These are phyloP conservation scores for Gossypium rotundifolium DNA, from an alignment of 345 rosid species.

Conservation along the genomic window DNA sequence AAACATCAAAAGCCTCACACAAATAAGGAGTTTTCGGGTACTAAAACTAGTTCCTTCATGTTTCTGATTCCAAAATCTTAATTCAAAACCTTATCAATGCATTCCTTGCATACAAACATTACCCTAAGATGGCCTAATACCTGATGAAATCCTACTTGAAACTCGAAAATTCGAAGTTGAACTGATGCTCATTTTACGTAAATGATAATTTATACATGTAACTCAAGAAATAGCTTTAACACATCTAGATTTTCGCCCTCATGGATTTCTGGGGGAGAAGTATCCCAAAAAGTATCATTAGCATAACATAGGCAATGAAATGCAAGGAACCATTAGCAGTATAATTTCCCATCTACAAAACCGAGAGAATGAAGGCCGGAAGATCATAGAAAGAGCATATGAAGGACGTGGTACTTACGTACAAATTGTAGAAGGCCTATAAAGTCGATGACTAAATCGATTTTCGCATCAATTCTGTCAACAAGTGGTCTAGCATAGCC, in stretches of 20 bases:
- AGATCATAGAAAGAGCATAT: background rate
- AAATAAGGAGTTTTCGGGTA: background rate
- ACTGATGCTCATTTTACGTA: background rate
- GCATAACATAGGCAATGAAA: background rate
- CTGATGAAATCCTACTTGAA: background rate
- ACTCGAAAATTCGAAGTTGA: background rate
- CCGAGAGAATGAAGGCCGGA: background rate
- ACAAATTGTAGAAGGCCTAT: conserved; percentile 91
- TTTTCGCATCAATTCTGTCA: conserved; percentile 73
- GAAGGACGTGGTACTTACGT: conserved; percentile 52
- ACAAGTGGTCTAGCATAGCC: conserved; percentile 97
- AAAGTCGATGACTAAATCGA: conserved; percentile 64
- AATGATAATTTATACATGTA: background rate
- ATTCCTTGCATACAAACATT: too few species aligned
- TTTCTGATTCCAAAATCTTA: background rate
- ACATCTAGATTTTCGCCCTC: too few species aligned
- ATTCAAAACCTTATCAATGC: background rate
- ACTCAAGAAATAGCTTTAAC: background rate
- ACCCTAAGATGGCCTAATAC: too few species aligned
- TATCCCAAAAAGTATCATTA: too few species aligned
- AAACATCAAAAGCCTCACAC: background rate
- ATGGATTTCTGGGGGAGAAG: too few species aligned
- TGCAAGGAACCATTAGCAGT: background rate
- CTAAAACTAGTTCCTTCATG: background rate
- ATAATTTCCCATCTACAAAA: background rate